Evolutionary conservation across 805 yeast genomes (phyloP), one percentile per base, ranked within the genome.

Genomic region (Maudiozyma turicensis): DNA sequence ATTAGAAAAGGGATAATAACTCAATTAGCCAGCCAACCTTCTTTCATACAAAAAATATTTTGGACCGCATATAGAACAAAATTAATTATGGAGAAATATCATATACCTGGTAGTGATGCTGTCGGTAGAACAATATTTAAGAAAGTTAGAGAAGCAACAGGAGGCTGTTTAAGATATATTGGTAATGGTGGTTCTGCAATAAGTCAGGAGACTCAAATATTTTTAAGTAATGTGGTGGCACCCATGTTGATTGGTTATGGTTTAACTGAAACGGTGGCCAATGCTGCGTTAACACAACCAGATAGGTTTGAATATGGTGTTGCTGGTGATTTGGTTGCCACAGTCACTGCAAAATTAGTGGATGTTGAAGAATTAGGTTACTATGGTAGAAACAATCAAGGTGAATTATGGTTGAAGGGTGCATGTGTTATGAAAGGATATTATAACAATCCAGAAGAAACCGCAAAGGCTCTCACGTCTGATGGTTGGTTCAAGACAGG

Each of bases 401-500:
- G 99, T 71, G 99, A 93, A 70, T 74, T 93, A 52, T 80, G 83
- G 69, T 74, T 93, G 57, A 72, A 73, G 56, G 98, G 99, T 60
- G 76, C 72, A 28, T 73, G 85, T 34, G 84, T 93, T 46, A 72
- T 83, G 33, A 70, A 77, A 29, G 90, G 86, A 61, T 93, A 93
- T 70, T 93, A 76, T 73, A 78, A 81, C 66, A 90, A 91, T 66
- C 82, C 79, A 52, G 74, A 80, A 63, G 98, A 90, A 72, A 91
- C 96, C 28, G 67, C 72, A 44, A 79, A 67, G 15, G 87, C 95
- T 0, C 82, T 85, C 61, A 75, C 81, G 44, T 85, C 85, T 52
- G 90, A 86, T 58, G 95, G 91, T 28, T 93, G 97, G 97, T 93
- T 93, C 74, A 77, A 74, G 64, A 93, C 98, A 32, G 99, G 99